A percentile compares a stretch with the other conserved stretches of the same genome.
Evolutionary conservation across 73 alveolate species (phyloP).

Genomic region (Paramecium primaurelia): DNA sequence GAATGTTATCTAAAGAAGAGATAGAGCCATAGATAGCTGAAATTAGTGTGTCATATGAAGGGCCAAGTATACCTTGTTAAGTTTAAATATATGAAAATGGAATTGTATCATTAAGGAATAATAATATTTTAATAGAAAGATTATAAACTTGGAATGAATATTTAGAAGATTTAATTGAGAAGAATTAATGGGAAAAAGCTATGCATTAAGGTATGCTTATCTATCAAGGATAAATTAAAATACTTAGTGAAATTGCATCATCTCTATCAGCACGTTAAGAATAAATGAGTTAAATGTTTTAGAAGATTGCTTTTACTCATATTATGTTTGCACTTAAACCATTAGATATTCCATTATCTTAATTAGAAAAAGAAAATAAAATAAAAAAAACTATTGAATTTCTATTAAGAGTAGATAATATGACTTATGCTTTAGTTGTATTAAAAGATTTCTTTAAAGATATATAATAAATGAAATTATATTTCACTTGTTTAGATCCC

Average conservation of each 20-base stretch:
- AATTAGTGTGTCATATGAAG: neutral
- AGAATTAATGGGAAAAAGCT: conserved; percentile 12
- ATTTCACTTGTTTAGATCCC: neutral
- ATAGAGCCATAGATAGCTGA: neutral
- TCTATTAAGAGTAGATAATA: neutral
- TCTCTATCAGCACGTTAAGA: neutral
- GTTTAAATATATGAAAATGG: conserved; percentile 9
- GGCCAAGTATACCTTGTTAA: neutral
- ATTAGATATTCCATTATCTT: neutral
- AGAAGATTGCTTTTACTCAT: conserved; percentile 29
- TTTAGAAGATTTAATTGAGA: neutral
- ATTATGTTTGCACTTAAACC: conserved; percentile 9
- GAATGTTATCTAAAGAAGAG: conserved; percentile 20
- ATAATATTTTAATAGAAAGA: neutral
- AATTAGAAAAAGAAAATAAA: neutral
- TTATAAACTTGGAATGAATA: conserved; percentile 24
- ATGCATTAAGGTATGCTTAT: conserved; percentile 31
- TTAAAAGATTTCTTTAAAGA: conserved; percentile 13
- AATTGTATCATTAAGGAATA: neutral
- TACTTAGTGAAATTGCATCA: neutral
- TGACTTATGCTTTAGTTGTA: neutral
- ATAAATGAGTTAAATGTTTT: neutral
- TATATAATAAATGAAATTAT: neutral
- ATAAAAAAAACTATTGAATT: neutral
- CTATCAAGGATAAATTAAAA: conserved; percentile 18